phyloP scores from a whole-genome alignment of 208 protist genomes.

The Herpetomonas tarakana region DNA sequence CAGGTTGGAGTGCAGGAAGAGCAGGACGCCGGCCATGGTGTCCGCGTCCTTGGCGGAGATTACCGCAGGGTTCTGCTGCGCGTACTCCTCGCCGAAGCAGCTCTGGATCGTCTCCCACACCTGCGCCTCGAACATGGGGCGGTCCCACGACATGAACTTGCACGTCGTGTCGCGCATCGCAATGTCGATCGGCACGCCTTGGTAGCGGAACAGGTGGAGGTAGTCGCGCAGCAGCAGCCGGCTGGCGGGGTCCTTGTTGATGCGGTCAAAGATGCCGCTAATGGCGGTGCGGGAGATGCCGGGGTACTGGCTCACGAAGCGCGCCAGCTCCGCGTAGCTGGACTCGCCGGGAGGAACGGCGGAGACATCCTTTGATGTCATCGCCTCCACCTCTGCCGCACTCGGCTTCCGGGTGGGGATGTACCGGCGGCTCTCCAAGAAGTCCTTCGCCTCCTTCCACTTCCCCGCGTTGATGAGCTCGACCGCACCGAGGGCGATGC shows the following conservation, averaged over 20 bases:
- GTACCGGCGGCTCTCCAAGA: constrained; percentile 49
- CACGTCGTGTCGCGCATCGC: constrained; percentile 85
- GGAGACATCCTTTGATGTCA: constrained; percentile 1
- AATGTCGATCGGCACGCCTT: constrained; percentile 70
- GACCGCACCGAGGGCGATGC: constrained; percentile 54
- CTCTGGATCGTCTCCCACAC: constrained; percentile 78
- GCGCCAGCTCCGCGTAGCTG: constrained; percentile 51
- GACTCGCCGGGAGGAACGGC: constrained; percentile 5
- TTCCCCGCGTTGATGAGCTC: constrained; percentile 54
- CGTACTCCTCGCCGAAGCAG: constrained; percentile 77
- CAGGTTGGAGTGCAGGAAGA: constrained; percentile 87
- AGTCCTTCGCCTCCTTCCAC: constrained; percentile 68
- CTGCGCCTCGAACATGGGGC: constrained; percentile 86
- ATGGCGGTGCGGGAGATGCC: constrained; percentile 59
- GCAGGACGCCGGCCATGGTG: constrained; percentile 76
- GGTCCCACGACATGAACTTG: constrained; percentile 86
- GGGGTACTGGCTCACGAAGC: constrained; percentile 69
- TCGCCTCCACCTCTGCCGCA: constrained; percentile 16
- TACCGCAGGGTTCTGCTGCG: constrained; percentile 56
- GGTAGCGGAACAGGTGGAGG: constrained; percentile 71
- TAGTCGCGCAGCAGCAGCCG: constrained; percentile 65
- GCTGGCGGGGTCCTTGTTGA: constrained; percentile 51
- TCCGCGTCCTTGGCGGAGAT: constrained; percentile 76
- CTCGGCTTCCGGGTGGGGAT: constrained; percentile 22
- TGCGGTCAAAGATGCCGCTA: constrained; percentile 72